phyloP scores from a whole-genome alignment of 176 grass and related monocot genomes.

The Hordeum vulgare region MorexV3_pseudomolecules_assembly NC_058519.1:37069733-37070232 shows the following conservation, averaged over 20 bases:
- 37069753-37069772: not conserved
- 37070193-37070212: slow-evolving; percentile 67
- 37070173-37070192: slow-evolving; percentile 83
- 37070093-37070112: slow-evolving; percentile 2
- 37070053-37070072: slow-evolving; percentile 23
- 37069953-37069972: slow-evolving; percentile 56
- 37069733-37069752: slow-evolving; percentile 12
- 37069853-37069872: not conserved
- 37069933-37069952: slow-evolving; percentile 65
- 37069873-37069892: not conserved
- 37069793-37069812: slow-evolving; percentile 13
- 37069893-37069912: slow-evolving; percentile 38
- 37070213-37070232: slow-evolving; percentile 21
- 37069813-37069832: slow-evolving; percentile 13
- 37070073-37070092: slow-evolving; percentile 6
- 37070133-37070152: slow-evolving; percentile 44
- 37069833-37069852: not conserved
- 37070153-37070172: slow-evolving; percentile 53
- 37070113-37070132: slow-evolving; percentile 84
- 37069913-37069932: slow-evolving; percentile 42
- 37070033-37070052: slow-evolving; percentile 30
- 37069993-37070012: not conserved
- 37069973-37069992: slow-evolving; percentile 43
- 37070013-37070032: slow-evolving; percentile 19
- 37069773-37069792: not conserved